A percentile compares a stretch with the other conserved stretches of the same genome.
phyloP scores from a whole-genome alignment of 2,329 filamentous ascomycete species.

The Trichoderma semiorbis region DNA sequence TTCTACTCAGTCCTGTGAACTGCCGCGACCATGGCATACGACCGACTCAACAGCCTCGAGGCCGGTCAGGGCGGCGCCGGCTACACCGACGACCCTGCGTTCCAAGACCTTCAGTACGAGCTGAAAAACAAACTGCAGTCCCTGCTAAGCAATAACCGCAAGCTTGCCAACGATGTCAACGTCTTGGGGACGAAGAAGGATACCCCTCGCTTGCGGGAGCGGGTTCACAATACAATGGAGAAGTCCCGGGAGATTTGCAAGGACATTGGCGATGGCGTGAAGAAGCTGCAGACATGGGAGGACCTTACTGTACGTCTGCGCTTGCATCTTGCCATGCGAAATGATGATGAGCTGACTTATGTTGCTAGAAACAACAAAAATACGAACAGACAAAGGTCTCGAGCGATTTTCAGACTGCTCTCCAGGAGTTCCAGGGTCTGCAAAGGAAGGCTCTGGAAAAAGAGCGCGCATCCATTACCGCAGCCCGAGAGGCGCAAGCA shows the following conservation, averaged over 20 bases:
- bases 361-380: conserved; percentile 77
- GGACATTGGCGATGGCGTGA: conserved; percentile 87
- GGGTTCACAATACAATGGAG: conserved; percentile 82
- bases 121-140: conserved; percentile 87
- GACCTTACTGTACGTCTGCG: conserved; percentile 65
- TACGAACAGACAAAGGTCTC: conserved; percentile 95
- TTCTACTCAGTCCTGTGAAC: not conserved
- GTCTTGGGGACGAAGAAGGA: conserved; percentile 88
- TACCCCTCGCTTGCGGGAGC: conserved; percentile 83
- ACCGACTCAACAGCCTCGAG: conserved; percentile 80
- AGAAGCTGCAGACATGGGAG: conserved; percentile 84
- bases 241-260: conserved; percentile 86
- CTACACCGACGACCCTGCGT: conserved; percentile 91
- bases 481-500: conserved; percentile 77
- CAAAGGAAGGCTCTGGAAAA: conserved; percentile 90
- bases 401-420: conserved; percentile 83
- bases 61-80: conserved; percentile 65
- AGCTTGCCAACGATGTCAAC: conserved; percentile 77
- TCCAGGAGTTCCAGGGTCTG: conserved; percentile 89
- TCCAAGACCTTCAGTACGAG: conserved; percentile 75
- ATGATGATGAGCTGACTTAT: not conserved
- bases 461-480: conserved; percentile 79
- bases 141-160: conserved; percentile 82
- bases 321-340: not conserved
- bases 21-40: conserved; percentile 73